Conservation (phyloP, 805 yeast genomes). For the Nakazawaea siamensis region DNA sequence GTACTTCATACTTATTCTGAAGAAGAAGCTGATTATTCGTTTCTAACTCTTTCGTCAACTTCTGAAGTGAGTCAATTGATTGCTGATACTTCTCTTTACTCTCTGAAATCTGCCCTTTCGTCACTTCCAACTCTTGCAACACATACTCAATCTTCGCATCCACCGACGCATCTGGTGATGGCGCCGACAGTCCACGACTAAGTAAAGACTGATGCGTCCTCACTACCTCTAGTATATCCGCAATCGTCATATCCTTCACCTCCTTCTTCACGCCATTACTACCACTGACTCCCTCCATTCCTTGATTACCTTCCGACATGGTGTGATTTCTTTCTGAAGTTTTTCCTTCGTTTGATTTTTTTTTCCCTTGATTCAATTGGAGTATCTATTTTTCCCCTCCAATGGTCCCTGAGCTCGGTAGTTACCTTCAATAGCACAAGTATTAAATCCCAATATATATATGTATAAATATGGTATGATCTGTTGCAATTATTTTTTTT, state of each 20-base stretch:
- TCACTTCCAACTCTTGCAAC: constrained; percentile 2
- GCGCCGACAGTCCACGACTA: not conserved
- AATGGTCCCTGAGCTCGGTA: too few relatives aligned
- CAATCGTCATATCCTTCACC: constrained; percentile 4
- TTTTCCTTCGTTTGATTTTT: too few relatives aligned
- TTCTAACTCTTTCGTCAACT: constrained; percentile 3
- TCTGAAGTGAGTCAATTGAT: constrained; percentile 1
- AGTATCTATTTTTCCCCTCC: too few relatives aligned
- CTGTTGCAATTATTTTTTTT: not conserved
- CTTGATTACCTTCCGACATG: too few relatives aligned
- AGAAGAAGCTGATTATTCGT: constrained; percentile 5
- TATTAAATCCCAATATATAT: too few relatives aligned
- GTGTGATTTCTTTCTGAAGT: too few relatives aligned
- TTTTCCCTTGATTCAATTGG: too few relatives aligned
- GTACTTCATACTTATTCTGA: constrained; percentile 9
- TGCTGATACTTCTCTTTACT: constrained; percentile 1
- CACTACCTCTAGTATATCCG: constrained; percentile 3
- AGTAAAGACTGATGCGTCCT: constrained; percentile 1
- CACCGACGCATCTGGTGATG: not conserved
- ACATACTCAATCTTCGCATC: constrained; percentile 5
- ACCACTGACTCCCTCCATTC: too few relatives aligned
- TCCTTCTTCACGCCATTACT: not conserved
- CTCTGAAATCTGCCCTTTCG: constrained; percentile 1
- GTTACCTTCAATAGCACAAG: too few relatives aligned
- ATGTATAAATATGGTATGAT: too few relatives aligned